Conservation (phyloP, 768 basidiomycete species). For the Boletus vermiculosoides region DNA sequence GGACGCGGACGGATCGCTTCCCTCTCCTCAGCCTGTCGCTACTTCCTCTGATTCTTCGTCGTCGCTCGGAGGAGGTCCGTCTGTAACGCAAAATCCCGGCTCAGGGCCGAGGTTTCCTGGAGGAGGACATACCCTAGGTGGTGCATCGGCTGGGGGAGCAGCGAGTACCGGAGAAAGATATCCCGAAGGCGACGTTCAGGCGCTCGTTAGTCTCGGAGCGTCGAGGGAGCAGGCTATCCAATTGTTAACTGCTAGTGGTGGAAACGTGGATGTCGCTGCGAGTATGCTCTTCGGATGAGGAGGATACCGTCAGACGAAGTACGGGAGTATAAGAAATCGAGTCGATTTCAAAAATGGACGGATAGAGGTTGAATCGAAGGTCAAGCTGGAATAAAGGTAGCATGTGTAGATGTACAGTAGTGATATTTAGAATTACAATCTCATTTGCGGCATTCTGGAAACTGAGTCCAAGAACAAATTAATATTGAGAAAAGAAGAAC, state of each 20-base stretch:
- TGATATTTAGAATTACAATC: constrained; percentile 1
- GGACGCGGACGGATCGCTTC: constrained; percentile 23
- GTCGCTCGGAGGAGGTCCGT: constrained; percentile 12
- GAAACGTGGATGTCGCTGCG: constrained; percentile 86
- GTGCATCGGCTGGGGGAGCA: constrained; percentile 32
- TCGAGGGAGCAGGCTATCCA: constrained; percentile 74
- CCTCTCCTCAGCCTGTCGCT: constrained; percentile 19
- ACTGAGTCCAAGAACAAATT: not conserved
- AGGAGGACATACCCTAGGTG: constrained; percentile 59
- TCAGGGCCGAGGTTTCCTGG: constrained; percentile 57
- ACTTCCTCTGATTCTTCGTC: constrained; percentile 15
- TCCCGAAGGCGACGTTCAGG: constrained; percentile 60
- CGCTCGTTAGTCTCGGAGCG: constrained; percentile 76
- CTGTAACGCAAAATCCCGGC: constrained; percentile 42
- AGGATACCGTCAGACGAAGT: not conserved
- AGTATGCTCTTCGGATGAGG: constrained; percentile 72
- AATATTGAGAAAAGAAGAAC: not conserved
- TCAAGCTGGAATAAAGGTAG: not conserved
- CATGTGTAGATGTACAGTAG: constrained; percentile 2
- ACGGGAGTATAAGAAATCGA: not conserved
- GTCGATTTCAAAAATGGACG: constrained; percentile 1
- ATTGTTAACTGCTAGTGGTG: constrained; percentile 73
- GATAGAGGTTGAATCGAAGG: not conserved
- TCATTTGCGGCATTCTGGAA: not conserved
- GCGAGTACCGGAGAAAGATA: constrained; percentile 49